Evolutionary conservation across 179 eudicot species (phyloP).

Genomic region (Gypsophila paniculata): DNA sequence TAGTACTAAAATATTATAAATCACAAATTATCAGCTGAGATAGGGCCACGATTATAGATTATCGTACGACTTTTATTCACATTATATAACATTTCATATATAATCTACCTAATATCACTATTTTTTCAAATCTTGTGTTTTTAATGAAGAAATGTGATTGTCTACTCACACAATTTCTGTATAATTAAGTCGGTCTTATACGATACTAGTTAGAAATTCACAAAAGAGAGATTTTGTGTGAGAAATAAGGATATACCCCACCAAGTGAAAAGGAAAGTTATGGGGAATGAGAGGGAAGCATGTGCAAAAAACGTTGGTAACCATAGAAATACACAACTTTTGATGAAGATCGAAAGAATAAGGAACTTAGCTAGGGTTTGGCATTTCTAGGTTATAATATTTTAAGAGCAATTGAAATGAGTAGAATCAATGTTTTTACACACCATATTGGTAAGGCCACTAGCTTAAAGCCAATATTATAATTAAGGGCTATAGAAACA

Average conservation of each 20-base stretch:
- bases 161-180: no score
- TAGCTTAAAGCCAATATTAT: slow-evolving; percentile 16
- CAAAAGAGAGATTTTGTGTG: slow-evolving; percentile 11
- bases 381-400: slow-evolving; percentile 31
- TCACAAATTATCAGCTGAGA: no score
- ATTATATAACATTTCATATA: no score
- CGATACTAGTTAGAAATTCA: no score
- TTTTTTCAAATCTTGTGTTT: no score
- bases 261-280: slow-evolving; percentile 28
- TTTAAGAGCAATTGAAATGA: slow-evolving; percentile 20
- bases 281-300: slow-evolving; percentile 53
- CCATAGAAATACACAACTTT: slow-evolving; percentile 47
- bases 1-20: no score
- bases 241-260: slow-evolving; percentile 21
- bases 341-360: slow-evolving; percentile 36
- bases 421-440: slow-evolving; percentile 15
- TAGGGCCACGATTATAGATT: no score
- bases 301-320: slow-evolving; percentile 50
- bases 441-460: slow-evolving; percentile 24
- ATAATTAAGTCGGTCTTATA: no score
- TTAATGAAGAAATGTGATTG: no score
- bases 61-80: no score
- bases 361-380: slow-evolving; percentile 32
- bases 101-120: no score
- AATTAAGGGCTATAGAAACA: slow-evolving; percentile 9